A percentile compares a stretch with the other conserved stretches of the same genome.
Conservation (phyloP, 2,329 filamentous ascomycete genomes). For the Westerdykella sp. region DNA sequence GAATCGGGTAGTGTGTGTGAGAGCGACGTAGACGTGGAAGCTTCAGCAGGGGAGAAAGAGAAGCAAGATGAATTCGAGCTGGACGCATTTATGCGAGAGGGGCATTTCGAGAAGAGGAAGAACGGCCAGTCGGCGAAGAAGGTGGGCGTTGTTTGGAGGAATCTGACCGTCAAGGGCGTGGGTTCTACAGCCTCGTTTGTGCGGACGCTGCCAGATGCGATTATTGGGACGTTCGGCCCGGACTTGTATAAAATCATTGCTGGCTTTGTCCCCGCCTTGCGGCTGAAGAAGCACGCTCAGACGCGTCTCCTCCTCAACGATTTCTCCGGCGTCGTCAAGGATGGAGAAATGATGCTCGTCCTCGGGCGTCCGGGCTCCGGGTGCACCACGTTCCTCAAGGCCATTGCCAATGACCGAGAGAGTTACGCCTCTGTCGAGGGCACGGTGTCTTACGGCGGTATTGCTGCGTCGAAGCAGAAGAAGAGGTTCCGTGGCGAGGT, state of each 20-base stretch:
- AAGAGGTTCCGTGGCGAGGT: conserved; percentile 69
- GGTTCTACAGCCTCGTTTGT: conserved; percentile 63
- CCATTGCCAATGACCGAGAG: conserved; percentile 63
- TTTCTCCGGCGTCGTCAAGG: conserved; percentile 61
- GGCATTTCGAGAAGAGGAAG: conserved; percentile 67
- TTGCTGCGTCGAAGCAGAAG: conserved; percentile 60
- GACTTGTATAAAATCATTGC: conserved; percentile 64
- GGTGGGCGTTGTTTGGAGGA: conserved; percentile 70
- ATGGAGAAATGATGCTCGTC: conserved; percentile 67
- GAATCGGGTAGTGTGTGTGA: no score
- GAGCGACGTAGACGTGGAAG: conserved; percentile 18
- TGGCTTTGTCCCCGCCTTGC: conserved; percentile 48
- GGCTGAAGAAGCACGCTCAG: conserved; percentile 44
- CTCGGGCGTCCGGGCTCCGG: conserved; percentile 68
- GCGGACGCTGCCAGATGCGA: conserved; percentile 65
- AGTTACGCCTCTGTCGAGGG: conserved; percentile 62
- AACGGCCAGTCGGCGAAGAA: conserved; percentile 65
- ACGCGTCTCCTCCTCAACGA: conserved; percentile 56
- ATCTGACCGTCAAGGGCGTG: conserved; percentile 67
- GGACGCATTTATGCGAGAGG: conserved; percentile 63
- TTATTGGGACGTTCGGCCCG: conserved; percentile 73
- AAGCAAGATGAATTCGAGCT: conserved; percentile 61
- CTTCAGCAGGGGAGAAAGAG: conserved; percentile 43
- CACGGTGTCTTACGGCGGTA: conserved; percentile 65
- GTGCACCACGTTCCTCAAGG: conserved; percentile 71